A percentile compares a stretch with the other conserved stretches of the same genome.
Evolutionary conservation across 805 yeast genomes (phyloP).

Genomic region (Yamadazyma sp.): DNA sequence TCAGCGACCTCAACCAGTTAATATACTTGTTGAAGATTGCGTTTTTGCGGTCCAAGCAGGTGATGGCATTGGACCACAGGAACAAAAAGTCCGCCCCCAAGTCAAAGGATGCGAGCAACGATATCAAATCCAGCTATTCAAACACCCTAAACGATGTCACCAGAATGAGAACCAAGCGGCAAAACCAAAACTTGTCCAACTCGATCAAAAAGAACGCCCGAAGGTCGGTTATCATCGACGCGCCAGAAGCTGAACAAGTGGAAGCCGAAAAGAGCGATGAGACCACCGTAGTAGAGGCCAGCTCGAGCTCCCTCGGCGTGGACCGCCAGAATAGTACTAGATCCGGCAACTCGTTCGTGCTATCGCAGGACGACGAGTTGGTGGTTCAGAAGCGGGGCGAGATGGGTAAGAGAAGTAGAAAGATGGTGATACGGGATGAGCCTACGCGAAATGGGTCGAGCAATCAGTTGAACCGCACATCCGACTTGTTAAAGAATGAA

Average conservation of each 20-base stretch:
- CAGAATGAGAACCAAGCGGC: slow-evolving; percentile 70
- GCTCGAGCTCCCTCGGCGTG: slow-evolving; percentile 6
- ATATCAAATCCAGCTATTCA: slow-evolving; percentile 13
- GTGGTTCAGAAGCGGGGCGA: slow-evolving; percentile 20
- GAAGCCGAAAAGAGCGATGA: slow-evolving; percentile 22
- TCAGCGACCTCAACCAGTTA: slow-evolving; percentile 72
- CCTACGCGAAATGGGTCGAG: slow-evolving; percentile 34
- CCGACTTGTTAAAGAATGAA: slow-evolving; percentile 73
- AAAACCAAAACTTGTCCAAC: slow-evolving; percentile 54
- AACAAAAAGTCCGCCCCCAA: slow-evolving; percentile 3
- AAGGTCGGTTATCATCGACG: slow-evolving; percentile 63
- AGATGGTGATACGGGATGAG: slow-evolving; percentile 35
- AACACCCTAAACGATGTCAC: slow-evolving; percentile 64
- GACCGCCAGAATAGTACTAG: slow-evolving; percentile 22
- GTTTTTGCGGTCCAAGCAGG: slow-evolving; percentile 65
- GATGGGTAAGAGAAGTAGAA: slow-evolving; percentile 14
- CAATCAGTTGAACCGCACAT: slow-evolving; percentile 56
- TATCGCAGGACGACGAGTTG: slow-evolving; percentile 24
- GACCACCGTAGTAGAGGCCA: slow-evolving; percentile 1
- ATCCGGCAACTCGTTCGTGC: slow-evolving; percentile 25
- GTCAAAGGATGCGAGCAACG: slow-evolving; percentile 7
- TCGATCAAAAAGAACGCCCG: slow-evolving; percentile 62
- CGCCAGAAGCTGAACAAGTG: slow-evolving; percentile 52
- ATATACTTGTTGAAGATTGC: slow-evolving; percentile 81
- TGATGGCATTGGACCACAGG: slow-evolving; percentile 40